Evolutionary conservation across 2,329 filamentous ascomycete genomes (phyloP), one percentile per base, ranked within the genome.

Genomic region (Aspergillus tubingensis): DNA sequence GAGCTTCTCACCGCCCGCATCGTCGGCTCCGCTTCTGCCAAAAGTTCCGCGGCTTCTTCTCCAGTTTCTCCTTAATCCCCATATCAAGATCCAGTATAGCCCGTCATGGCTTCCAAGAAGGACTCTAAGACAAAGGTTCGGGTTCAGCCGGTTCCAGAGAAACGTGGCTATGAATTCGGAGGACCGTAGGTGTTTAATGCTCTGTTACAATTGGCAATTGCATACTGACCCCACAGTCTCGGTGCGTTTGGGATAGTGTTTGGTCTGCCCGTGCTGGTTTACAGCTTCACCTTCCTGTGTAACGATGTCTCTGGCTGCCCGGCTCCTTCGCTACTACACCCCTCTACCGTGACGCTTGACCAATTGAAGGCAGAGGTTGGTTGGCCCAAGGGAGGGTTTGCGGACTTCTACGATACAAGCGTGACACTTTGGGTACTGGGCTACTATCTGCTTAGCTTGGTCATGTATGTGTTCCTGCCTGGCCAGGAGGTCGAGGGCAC

Each of bases 291-390:
- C 50, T 96, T 97, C 73, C 82, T 89, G 70, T 97, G 94, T 84
- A 98, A 97, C 79, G 93, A 98, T 75, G 82, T 96, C 65, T 89
- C 91, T 8, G 94, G 95, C 60, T 98, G 95, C 73, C 95, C 94
- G 50, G 88, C 91, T 2, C 92, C 93, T 3, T 92, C 91, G 3
- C 82, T 94, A 8, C 83, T 96, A 39, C 83, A 84, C 67, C 92
- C 91, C 32, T 87, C 84, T 59, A 89, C 85, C 8, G 79, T 96
- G 61, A 87, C 87, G 44, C 80, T 92, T 51, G 85, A 88, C 19
- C 85, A 86, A 68, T 80, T 97, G 67, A 95, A 94, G 80, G 74
- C 81, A 58, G 92, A 97, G 71, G 86, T 91, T 47, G 92, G 90
- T 68, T 96, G 93, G 91, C 90, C 89, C 0, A 78, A 82, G 38